These are phyloP conservation scores for Rhodosporidiobolus sp. DNA, from an alignment of 768 basidiomycete genomes.

Conservation along the genomic window DNA sequence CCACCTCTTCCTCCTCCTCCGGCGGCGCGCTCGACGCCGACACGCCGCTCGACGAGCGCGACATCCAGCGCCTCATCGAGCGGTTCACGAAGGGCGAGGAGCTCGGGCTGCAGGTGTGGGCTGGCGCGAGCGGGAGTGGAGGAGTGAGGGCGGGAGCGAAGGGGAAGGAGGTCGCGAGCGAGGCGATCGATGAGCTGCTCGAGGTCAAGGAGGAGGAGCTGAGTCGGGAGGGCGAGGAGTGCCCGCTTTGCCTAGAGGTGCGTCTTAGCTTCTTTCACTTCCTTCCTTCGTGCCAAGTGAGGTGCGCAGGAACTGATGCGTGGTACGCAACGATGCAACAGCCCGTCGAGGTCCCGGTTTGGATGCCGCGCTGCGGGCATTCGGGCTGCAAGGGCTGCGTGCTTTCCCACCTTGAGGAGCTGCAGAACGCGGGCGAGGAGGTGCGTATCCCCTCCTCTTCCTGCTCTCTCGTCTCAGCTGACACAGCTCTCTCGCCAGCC, in stretches of 20 bases:
- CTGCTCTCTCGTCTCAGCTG: no score
- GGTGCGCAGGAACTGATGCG: background rate
- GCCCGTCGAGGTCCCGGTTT: conserved; percentile 65
- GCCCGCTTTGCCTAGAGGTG: conserved; percentile 73
- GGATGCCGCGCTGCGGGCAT: conserved; percentile 74
- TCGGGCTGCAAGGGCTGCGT: conserved; percentile 90
- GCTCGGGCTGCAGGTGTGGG: background rate
- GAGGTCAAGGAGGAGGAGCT: conserved; percentile 33
- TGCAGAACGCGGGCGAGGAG: conserved; percentile 67
- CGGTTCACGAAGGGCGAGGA: conserved; percentile 20
- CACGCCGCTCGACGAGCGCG: conserved; percentile 21
- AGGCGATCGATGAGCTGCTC: conserved; percentile 57
- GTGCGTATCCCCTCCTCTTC: conserved; percentile 44
- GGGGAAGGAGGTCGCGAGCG: conserved; percentile 52
- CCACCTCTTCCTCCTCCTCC: background rate
- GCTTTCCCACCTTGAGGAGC: conserved; percentile 64
- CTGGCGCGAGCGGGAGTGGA: no score
- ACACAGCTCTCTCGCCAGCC: conserved; percentile 14
- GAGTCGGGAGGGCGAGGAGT: conserved; percentile 62
- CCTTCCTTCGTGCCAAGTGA: background rate
- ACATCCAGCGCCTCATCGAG: conserved; percentile 37
- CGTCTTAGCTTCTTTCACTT: conserved; percentile 44
- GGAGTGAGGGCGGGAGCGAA: conserved; percentile 1
- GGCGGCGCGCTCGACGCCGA: background rate
- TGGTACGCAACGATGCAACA: conserved; percentile 12